Evolutionary conservation across 805 yeast genomes (phyloP), one percentile per base, ranked within the genome.

Genomic region (Nematodospora valgi): DNA sequence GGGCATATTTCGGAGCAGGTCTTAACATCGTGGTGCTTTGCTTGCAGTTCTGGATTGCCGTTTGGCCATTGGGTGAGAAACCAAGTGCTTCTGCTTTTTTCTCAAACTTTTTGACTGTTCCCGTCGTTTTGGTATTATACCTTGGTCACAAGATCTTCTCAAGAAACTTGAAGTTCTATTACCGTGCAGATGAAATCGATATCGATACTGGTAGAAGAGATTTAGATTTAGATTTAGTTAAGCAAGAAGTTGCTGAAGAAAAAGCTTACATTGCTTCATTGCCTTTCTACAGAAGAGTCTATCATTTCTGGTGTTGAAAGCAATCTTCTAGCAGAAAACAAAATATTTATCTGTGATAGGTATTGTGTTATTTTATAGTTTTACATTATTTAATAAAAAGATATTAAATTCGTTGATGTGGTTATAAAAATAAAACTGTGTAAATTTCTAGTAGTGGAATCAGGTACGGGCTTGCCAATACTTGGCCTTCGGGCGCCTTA

Each of bases 11-110:
- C 51, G 81, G 78, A 9, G 51, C 73, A 11, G 32, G 62, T 9
- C 56, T 80, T 44, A 73, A 78, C 52, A 37, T 62, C 8, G 60
- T 78, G 35, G 69, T 79, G 21, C 46, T 79, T 19, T 57, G 72
- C 36, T 82, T 78, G 4, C 84, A 78, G 52, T 78, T 80, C 57
- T 80, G 84, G 81, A 72, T 79, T 34, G 82, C 84, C 8, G 56
- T 79, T 34, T 78, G 66, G 52, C 85, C 86, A 36, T 56, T 80
- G 33, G 78, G 73, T n/a, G 52, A 39, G 5, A 41, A 46, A 11
- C 58, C 65, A 30, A 54, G 37, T 41, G 66, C 65, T 11, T 46
- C 49, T 23, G 50, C 41, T 27, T 61, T 61, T 46, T 61, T 61
- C 47, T 39, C 47, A 27, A 43, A 56, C 10, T 59, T 58, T 38